Conservation (phyloP, 73 alveolate species). For the Tetrahymena elliotti region DNA sequence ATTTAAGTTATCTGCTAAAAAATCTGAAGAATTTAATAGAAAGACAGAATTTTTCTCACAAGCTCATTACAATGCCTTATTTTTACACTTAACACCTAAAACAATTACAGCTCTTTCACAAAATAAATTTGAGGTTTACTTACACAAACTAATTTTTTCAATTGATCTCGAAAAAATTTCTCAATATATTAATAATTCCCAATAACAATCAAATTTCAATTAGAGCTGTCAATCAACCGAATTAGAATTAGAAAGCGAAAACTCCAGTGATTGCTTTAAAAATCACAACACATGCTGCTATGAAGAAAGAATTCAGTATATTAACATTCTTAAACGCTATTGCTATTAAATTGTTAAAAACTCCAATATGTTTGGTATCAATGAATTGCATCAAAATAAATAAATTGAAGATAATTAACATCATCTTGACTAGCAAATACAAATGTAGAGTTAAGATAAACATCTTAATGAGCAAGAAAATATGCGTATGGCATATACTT, state of each 20-base stretch:
- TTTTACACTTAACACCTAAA: neutral
- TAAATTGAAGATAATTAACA: neutral
- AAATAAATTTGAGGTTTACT: neutral
- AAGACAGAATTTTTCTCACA: neutral
- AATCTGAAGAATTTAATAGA: neutral
- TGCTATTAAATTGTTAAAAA: neutral
- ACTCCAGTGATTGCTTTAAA: neutral
- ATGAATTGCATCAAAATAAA: neutral
- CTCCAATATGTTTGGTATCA: neutral
- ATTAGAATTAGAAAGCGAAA: neutral
- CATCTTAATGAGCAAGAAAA: neutral
- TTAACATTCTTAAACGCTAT: neutral
- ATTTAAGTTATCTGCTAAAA: neutral
- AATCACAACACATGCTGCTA: neutral
- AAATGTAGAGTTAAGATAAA: neutral
- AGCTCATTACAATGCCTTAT: neutral
- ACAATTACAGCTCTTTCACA: neutral
- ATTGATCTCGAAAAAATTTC: neutral
- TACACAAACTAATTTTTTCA: neutral
- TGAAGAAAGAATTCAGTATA: neutral
- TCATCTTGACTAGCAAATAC: neutral
- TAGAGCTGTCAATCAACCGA: neutral
- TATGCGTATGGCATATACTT: constrained; percentile 1
- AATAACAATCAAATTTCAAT: neutral
- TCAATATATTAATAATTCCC: neutral